Evolutionary conservation across 805 yeast genomes (phyloP).

Genomic region (Hanseniaspora thailandica): DNA sequence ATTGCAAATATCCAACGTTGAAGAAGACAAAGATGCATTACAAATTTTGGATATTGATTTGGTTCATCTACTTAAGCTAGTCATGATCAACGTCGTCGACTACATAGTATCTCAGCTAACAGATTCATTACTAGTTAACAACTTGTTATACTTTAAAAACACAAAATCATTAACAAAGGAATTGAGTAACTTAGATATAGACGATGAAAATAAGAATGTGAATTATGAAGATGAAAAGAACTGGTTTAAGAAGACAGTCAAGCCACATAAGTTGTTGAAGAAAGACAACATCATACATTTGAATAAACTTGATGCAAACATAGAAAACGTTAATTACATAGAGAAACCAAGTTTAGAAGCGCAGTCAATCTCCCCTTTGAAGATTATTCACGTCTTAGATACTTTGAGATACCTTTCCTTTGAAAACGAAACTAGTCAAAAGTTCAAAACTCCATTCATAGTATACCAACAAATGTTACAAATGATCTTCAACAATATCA

Average conservation of each 20-base stretch:
- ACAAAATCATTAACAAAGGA: constrained; percentile 62
- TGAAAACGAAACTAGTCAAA: constrained; percentile 69
- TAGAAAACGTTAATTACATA: neutral
- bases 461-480: constrained; percentile 69
- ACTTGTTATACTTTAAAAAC: constrained; percentile 63
- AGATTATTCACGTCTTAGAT: constrained; percentile 73
- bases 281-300: constrained; percentile 31
- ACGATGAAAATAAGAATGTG: constrained; percentile 32
- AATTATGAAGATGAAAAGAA: constrained; percentile 15
- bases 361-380: constrained; percentile 75
- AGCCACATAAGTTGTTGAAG: constrained; percentile 43
- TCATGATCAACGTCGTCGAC: constrained; percentile 53
- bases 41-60: constrained; percentile 4
- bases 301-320: neutral
- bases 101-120: constrained; percentile 49
- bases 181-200: constrained; percentile 58
- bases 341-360: constrained; percentile 55
- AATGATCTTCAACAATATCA: constrained; percentile 57
- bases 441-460: constrained; percentile 29
- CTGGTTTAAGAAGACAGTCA: constrained; percentile 13
- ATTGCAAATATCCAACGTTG: neutral
- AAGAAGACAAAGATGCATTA: neutral
- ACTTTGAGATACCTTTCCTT: constrained; percentile 70
- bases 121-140: constrained; percentile 46
- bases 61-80: constrained; percentile 41